Evolutionary conservation across 164 flowering plant genomes (phyloP).

Genomic region (Vitis amurensis): DNA sequence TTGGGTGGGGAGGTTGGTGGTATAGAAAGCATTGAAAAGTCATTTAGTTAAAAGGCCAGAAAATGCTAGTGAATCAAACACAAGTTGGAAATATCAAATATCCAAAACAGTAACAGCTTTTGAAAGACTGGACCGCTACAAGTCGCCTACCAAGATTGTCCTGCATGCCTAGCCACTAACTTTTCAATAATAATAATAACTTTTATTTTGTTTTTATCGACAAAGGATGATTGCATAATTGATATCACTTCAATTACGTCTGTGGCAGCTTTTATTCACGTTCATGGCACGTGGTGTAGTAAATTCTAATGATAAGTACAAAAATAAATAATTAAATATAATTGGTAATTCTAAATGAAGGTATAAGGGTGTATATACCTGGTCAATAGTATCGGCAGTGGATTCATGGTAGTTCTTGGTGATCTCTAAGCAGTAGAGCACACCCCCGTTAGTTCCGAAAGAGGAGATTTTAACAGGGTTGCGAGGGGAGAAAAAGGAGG

Average conservation of each 20-base stretch:
- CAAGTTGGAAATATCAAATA: background rate
- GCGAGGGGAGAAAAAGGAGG: conserved; percentile 85
- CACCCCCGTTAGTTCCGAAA: conserved; percentile 44
- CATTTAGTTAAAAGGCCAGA: too few relatives aligned
- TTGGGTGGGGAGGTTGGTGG: too few relatives aligned
- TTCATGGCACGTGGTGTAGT: too few relatives aligned
- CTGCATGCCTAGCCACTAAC: background rate
- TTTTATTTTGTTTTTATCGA: background rate
- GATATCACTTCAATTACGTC: too few relatives aligned
- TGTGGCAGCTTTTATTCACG: too few relatives aligned
- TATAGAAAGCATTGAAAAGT: too few relatives aligned
- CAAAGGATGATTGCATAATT: too few relatives aligned
- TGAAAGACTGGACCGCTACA: background rate
- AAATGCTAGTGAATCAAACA: background rate
- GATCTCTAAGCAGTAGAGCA: conserved; percentile 81
- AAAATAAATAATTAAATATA: too few relatives aligned
- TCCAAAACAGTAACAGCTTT: background rate
- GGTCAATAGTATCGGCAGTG: conserved; percentile 51
- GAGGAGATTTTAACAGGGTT: conserved; percentile 82
- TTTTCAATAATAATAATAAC: background rate
- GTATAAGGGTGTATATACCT: conserved; percentile 42
- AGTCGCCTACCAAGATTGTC: background rate
- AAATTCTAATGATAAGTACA: too few relatives aligned
- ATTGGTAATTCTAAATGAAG: too few relatives aligned
- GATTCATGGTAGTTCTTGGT: conserved; percentile 75